A percentile compares a stretch with the other conserved stretches of the same genome.
Evolutionary conservation across 208 protist genomes (phyloP).

Genomic region (Vickermania ingenoplastis): DNA sequence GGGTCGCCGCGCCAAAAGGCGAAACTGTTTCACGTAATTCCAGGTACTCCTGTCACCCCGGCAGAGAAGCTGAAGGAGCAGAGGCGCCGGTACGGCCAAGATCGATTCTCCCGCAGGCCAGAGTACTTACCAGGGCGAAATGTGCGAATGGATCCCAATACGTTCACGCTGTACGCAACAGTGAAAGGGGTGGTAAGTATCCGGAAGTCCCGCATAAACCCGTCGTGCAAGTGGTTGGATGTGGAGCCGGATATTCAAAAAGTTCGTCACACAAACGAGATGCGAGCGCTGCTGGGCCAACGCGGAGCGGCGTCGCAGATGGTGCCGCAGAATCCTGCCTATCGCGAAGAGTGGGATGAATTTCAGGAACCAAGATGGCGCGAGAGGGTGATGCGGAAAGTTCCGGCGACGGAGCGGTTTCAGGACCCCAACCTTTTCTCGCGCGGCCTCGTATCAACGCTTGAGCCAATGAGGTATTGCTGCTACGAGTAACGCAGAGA

Average conservation of each 20-base stretch:
- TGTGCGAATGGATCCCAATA: constrained; percentile 76
- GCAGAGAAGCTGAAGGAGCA: constrained; percentile 79
- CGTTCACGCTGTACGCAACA: constrained; percentile 71
- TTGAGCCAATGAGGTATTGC: constrained; percentile 45
- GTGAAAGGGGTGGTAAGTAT: constrained; percentile 74
- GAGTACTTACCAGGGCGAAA: constrained; percentile 66
- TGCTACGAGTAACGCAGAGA: constrained; percentile 52
- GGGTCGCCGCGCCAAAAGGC: constrained; percentile 45
- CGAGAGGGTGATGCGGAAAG: constrained; percentile 34
- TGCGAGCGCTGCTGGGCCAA: constrained; percentile 36
- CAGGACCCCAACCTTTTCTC: constrained; percentile 70
- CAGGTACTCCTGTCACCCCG: constrained; percentile 61
- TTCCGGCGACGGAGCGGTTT: constrained; percentile 48
- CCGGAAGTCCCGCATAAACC: constrained; percentile 53
- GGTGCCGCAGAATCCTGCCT: constrained; percentile 29
- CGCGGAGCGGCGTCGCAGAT: constrained; percentile 40
- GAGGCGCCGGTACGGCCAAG: constrained; percentile 58
- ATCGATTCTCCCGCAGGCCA: constrained; percentile 62
- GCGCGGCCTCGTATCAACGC: constrained; percentile 29
- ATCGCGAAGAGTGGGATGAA: constrained; percentile 23
- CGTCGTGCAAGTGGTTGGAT: constrained; percentile 71
- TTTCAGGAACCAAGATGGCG: constrained; percentile 56
- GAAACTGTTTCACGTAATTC: constrained; percentile 69
- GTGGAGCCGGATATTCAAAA: constrained; percentile 84
- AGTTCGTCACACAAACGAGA: constrained; percentile 39